Evolutionary conservation across 768 basidiomycete genomes (phyloP).

Genomic region (Russula sp.): DNA sequence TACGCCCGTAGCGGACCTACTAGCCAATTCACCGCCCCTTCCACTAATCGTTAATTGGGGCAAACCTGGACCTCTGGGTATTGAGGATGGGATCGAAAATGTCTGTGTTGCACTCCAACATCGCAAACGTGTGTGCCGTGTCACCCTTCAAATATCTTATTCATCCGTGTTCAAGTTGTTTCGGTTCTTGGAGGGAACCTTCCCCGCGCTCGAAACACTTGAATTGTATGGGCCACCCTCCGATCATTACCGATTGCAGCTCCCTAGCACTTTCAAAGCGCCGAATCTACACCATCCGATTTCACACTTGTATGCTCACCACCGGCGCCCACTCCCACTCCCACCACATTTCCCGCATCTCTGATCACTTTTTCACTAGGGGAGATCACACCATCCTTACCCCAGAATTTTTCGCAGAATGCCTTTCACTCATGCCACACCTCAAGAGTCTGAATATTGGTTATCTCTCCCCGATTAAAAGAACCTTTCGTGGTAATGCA

Average conservation of each 20-base stretch:
- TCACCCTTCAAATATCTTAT: not conserved
- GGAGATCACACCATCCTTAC: not conserved
- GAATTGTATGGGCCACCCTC: not conserved
- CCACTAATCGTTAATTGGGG: not conserved
- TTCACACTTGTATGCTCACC: not conserved
- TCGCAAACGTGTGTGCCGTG: not conserved
- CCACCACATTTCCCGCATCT: too few species aligned
- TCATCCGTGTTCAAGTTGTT: not conserved
- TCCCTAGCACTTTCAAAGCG: not conserved
- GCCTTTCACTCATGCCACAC: too few species aligned
- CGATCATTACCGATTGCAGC: fast-evolving
- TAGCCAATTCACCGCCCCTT: not conserved
- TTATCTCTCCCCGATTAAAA: too few species aligned
- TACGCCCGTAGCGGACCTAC: not conserved
- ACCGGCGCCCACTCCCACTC: too few species aligned
- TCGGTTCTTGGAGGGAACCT: not conserved
- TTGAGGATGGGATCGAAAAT: not conserved
- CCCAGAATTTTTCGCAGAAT: not conserved
- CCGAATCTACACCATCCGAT: not conserved
- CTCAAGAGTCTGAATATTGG: too few species aligned
- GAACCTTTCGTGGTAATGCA: too few species aligned
- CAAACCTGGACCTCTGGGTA: not conserved
- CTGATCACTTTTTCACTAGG: not conserved
- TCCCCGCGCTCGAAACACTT: not conserved
- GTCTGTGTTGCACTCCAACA: not conserved